Evolutionary conservation across 345 rosid genomes (phyloP), one percentile per base, ranked within the genome.

Genomic region (Hirschfeldia incana): DNA sequence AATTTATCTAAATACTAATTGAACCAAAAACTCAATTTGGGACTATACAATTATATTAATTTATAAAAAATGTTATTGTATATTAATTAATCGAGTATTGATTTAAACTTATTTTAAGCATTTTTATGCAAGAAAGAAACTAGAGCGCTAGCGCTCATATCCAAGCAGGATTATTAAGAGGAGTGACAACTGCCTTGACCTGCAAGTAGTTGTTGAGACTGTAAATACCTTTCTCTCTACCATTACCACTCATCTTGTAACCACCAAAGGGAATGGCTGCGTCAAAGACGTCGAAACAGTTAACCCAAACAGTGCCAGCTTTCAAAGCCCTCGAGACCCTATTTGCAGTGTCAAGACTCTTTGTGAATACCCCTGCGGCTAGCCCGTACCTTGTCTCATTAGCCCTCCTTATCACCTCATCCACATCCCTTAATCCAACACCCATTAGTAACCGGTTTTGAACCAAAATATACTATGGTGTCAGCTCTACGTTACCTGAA

Each of bases 241-340:
- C 98, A 0, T 81, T 84, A 3, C 99, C 99, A 55, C 99, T 95
- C 99, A 91, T 93, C 87, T 91, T 95, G 88, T 87, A 95, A 17
- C 99, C 99, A 12, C 99, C 99, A 4, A 91, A 93, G 0, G 99
- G 99, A 21, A 95, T 90, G 0, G 94, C 94, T 21, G 99, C 99
- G 28, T 95, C 99, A 59, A 95, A 93, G 6, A 89, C 89, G 64
- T 93, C 96, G 5, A 86, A 95, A 84, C 98, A 93, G 69, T 95
- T 95, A 12, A 93, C 77, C 99, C 99, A 95, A 34, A 95, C 90
- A 0, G 97, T 91, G 39, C 99, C 99, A 4, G 68, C 93, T 74
- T 74, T 85, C 81, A 95, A 80, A 0, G 95, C 98, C 26, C 99
- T 85, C 9, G 90, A 83, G 44, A 91, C 76, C 12, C 88, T 82